Percentiles rank a stretch among this genome's conserved stretches.
phyloP scores from a whole-genome alignment of 1,284 basidiomycete species.

The Ganoderma resinaceum region DNA sequence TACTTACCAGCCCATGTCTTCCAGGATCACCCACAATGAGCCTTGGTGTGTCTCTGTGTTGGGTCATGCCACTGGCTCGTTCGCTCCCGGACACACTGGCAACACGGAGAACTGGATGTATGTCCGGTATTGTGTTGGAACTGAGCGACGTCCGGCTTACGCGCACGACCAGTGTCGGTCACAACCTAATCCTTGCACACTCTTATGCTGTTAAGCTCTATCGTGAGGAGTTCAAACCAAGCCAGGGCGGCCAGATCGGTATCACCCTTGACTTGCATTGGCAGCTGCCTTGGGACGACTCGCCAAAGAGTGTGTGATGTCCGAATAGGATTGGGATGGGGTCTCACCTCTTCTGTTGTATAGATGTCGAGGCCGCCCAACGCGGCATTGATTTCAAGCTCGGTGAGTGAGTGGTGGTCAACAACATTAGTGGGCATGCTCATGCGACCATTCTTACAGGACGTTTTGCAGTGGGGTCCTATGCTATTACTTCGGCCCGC shows the following conservation, averaged over 20 bases:
- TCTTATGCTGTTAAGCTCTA: constrained; percentile 72
- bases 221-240: constrained; percentile 61
- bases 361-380: constrained; percentile 52
- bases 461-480: constrained; percentile 37
- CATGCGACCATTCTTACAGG: constrained; percentile 22
- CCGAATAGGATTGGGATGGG: not conserved
- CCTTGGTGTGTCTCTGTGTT: constrained; percentile 74
- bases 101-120: constrained; percentile 79
- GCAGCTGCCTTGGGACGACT: constrained; percentile 56
- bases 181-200: constrained; percentile 74
- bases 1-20: not conserved
- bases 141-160: not conserved
- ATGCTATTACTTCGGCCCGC: no score
- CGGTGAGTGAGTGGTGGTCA: constrained; percentile 26
- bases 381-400: constrained; percentile 49
- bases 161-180: constrained; percentile 57
- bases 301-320: constrained; percentile 48
- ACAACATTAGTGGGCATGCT: not conserved
- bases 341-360: not conserved
- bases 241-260: constrained; percentile 69
- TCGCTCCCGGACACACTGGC: constrained; percentile 72
- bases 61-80: constrained; percentile 68
- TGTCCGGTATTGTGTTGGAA: constrained; percentile 32
- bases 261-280: constrained; percentile 68
- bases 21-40: constrained; percentile 75